Evolutionary conservation across 2,329 filamentous ascomycete species (phyloP).

Genomic region (Ceratocystis albifundus): DNA sequence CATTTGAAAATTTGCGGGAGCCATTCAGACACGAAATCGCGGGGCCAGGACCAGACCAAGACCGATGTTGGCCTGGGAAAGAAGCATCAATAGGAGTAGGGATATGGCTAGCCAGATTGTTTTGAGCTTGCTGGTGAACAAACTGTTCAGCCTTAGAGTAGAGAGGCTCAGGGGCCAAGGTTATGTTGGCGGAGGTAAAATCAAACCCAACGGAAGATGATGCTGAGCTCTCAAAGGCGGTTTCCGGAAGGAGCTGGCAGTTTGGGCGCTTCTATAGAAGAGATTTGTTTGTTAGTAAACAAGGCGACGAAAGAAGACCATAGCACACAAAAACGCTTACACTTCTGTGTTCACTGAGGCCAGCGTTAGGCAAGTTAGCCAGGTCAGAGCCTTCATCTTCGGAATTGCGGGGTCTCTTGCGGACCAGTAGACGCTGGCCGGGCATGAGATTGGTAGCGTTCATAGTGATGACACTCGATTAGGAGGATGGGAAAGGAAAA

Average conservation of each 20-base stretch:
- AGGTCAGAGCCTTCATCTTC: constrained; percentile 21
- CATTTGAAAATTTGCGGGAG: constrained; percentile 5
- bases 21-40: constrained; percentile 22
- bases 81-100: constrained; percentile 49
- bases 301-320: neutral
- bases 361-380: neutral
- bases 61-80: constrained; percentile 39
- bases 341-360: constrained; percentile 23
- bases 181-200: constrained; percentile 33
- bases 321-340: constrained; percentile 15
- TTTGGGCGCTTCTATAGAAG: constrained; percentile 21
- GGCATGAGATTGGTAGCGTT: constrained; percentile 12
- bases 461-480: constrained; percentile 13
- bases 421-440: constrained; percentile 18
- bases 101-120: constrained; percentile 36
- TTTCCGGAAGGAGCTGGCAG: constrained; percentile 15
- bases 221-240: neutral
- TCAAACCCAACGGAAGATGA: neutral
- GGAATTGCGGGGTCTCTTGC: constrained; percentile 21
- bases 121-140: constrained; percentile 1
- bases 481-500: neutral
- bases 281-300: constrained; percentile 7
- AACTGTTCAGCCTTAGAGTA: constrained; percentile 25
- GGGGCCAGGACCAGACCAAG: constrained; percentile 35
- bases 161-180: constrained; percentile 38